Conservation (phyloP, 2,329 filamentous ascomycete species). For the Diplodia intermedia region DNA sequence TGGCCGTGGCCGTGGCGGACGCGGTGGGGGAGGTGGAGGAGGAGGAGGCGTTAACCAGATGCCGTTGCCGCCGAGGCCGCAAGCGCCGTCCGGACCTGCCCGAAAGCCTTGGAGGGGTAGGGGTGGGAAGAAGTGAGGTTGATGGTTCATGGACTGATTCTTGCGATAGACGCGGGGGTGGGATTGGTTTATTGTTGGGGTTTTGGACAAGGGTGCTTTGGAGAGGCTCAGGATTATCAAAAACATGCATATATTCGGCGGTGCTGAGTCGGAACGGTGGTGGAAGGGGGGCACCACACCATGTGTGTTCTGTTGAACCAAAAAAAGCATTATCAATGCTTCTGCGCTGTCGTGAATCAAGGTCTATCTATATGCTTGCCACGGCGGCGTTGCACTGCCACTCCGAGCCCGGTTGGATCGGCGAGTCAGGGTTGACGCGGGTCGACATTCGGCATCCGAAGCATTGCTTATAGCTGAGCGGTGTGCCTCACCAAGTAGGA, state of each 20-base stretch:
- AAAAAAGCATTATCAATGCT: not conserved
- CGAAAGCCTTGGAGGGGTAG: not conserved
- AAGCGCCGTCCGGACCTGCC: not conserved
- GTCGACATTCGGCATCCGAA: not conserved
- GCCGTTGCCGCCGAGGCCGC: slow-evolving; percentile 4
- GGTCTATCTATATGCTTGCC: not conserved
- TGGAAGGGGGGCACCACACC: not conserved
- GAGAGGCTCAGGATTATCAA: not conserved
- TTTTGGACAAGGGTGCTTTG: not conserved
- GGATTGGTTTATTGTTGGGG: not conserved
- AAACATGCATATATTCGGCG: not conserved
- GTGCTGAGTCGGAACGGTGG: not conserved
- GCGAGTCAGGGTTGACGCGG: not conserved
- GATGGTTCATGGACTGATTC: not conserved
- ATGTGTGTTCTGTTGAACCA: not conserved
- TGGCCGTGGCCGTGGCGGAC: slow-evolving; percentile 9
- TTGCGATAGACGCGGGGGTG: no score
- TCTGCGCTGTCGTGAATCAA: not conserved
- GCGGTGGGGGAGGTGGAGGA: slow-evolving; percentile 12
- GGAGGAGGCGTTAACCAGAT: slow-evolving; percentile 17
- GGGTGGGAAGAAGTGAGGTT: slow-evolving; percentile 17
- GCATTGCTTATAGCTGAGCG: slow-evolving; percentile 18
- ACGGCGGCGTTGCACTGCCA: not conserved
- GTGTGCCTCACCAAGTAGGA: slow-evolving; percentile 5
- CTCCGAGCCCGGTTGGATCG: not conserved